A percentile compares a stretch with the other conserved stretches of the same genome.
Evolutionary conservation across 768 basidiomycete species (phyloP).

Genomic region (Podaxis carcinomalis): DNA sequence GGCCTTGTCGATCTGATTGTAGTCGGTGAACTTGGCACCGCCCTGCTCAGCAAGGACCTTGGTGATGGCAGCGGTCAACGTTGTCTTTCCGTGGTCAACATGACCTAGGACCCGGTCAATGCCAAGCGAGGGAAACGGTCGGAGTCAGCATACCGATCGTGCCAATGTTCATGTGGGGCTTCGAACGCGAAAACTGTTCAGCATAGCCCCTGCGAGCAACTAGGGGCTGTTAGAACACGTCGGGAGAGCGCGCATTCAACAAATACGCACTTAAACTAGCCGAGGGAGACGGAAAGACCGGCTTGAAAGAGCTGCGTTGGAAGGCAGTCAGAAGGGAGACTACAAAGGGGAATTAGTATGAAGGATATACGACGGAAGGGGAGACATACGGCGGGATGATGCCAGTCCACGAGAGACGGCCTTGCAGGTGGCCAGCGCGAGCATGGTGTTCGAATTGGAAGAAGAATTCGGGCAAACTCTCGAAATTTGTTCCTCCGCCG

Average conservation of each 20-base stretch:
- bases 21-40: constrained; percentile 88
- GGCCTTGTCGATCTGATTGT: constrained; percentile 97
- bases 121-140: neutral
- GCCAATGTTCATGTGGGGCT: constrained; percentile 95
- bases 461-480: constrained; percentile 11
- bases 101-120: constrained; percentile 50
- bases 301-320: constrained; percentile 28
- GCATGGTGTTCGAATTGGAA: constrained; percentile 33
- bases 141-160: constrained; percentile 64
- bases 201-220: constrained; percentile 70
- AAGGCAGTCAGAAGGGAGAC: constrained; percentile 33
- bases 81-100: constrained; percentile 98
- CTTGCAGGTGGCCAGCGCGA: constrained; percentile 49
- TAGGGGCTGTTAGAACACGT: constrained; percentile 17
- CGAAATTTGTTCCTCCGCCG: constrained; percentile 22
- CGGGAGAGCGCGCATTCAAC: constrained; percentile 4
- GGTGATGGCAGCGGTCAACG: constrained; percentile 92
- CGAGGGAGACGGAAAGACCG: constrained; percentile 21
- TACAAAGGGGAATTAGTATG: constrained; percentile 14
- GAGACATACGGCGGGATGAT: constrained; percentile 38
- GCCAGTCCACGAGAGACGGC: constrained; percentile 43
- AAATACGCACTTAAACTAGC: constrained; percentile 25
- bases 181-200: constrained; percentile 68
- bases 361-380: neutral
- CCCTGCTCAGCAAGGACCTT: constrained; percentile 80